Percentiles rank a stretch among this genome's conserved stretches.
Evolutionary conservation across 192 early-diverging fungal genomes (phyloP).

Genomic region (Backusella liffmaniae): DNA sequence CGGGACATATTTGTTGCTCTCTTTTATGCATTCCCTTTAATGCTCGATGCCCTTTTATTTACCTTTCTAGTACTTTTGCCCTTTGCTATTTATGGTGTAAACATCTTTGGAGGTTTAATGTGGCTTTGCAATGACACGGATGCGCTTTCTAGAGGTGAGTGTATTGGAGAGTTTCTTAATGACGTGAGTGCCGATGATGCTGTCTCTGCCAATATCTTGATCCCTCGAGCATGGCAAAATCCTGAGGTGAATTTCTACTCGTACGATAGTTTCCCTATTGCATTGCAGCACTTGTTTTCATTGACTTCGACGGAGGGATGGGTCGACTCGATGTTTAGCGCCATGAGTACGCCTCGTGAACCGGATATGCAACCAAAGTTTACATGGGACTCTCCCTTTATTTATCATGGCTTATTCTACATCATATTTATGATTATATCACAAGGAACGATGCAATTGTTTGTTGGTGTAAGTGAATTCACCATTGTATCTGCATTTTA

Average conservation of each 20-base stretch:
- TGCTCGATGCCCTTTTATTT: constrained; percentile 49
- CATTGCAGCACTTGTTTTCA: constrained; percentile 48
- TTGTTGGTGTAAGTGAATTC: constrained; percentile 30
- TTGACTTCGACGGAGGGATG: constrained; percentile 56
- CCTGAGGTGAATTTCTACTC: constrained; percentile 43
- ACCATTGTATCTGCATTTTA: background rate
- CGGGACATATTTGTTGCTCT: constrained; percentile 31
- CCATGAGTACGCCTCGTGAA: constrained; percentile 33
- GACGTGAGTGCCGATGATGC: constrained; percentile 10
- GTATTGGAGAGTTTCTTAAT: constrained; percentile 36
- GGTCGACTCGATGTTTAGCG: constrained; percentile 33
- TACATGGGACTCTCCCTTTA: constrained; percentile 20
- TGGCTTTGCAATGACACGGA: constrained; percentile 39
- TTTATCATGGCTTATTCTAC: constrained; percentile 28
- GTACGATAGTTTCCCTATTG: constrained; percentile 47
- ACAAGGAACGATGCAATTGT: constrained; percentile 31
- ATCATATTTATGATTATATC: constrained; percentile 31
- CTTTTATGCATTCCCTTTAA: constrained; percentile 46
- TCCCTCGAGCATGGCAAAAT: constrained; percentile 53
- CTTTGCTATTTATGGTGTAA: constrained; percentile 50
- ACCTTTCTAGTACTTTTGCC: constrained; percentile 49
- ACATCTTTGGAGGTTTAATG: constrained; percentile 49
- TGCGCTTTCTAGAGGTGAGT: constrained; percentile 25
- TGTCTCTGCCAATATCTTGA: constrained; percentile 17
- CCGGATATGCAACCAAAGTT: constrained; percentile 22